Evolutionary conservation across 495 filamentous ascomycete species (phyloP).

Genomic region (Penicillium diatomitis): DNA sequence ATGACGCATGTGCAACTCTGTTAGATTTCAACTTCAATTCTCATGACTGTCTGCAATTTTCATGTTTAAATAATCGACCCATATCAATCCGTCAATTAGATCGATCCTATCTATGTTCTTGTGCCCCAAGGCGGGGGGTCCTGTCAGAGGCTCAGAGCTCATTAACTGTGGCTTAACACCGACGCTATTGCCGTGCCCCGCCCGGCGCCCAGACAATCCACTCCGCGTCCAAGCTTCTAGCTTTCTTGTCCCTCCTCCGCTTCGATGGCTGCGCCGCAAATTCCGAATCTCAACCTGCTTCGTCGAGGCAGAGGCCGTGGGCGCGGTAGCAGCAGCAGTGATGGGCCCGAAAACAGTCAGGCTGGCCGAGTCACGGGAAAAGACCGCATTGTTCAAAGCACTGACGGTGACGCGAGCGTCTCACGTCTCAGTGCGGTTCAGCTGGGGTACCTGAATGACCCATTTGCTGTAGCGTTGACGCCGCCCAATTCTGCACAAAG

Average conservation of each 20-base stretch:
- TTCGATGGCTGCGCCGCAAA: constrained; percentile 60
- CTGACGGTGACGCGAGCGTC: constrained; percentile 83
- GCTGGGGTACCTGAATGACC: constrained; percentile 79
- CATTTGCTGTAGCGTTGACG: constrained; percentile 61
- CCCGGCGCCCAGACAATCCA: not conserved
- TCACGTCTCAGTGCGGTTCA: constrained; percentile 82
- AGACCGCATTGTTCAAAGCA: constrained; percentile 67
- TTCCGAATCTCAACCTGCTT: constrained; percentile 67
- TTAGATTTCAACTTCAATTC: no score
- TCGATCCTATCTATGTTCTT: no score
- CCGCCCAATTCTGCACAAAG: constrained; percentile 35
- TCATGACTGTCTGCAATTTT: no score
- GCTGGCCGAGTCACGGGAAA: constrained; percentile 22
- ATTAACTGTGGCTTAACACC: not conserved
- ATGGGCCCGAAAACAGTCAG: constrained; percentile 17
- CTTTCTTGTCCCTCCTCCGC: constrained; percentile 14
- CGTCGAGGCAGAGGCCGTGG: constrained; percentile 39
- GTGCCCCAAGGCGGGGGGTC: no score
- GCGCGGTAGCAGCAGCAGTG: constrained; percentile 28
- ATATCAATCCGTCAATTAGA: no score
- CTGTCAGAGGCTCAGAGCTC: no score
- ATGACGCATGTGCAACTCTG: no score
- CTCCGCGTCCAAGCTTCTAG: constrained; percentile 13
- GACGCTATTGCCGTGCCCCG: constrained; percentile 2
- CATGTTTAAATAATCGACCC: no score